Percentiles rank a stretch among this genome's conserved stretches.
These are phyloP conservation scores for Russula virescens DNA, from an alignment of 768 basidiomycete species.

Conservation along the genomic window DNA sequence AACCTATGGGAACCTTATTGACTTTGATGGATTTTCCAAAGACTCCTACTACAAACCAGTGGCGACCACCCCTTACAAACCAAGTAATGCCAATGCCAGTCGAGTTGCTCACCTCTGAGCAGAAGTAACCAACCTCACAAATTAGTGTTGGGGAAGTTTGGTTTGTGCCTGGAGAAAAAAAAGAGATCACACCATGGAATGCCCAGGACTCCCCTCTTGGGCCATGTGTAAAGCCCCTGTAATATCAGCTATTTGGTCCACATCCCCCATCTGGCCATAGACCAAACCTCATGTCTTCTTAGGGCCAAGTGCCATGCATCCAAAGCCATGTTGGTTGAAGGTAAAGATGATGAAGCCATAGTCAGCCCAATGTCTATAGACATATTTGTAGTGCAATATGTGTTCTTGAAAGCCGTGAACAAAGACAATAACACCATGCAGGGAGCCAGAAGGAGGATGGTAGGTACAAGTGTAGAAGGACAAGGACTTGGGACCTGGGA, in stretches of 20 bases:
- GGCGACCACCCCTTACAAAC: too few relatives aligned
- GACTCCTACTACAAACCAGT: too few relatives aligned
- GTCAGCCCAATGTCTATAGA: conserved; percentile 49
- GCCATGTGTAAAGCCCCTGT: conserved; percentile 58
- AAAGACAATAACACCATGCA: conserved; percentile 47
- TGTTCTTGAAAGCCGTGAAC: conserved; percentile 79
- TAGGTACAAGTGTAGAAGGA: conserved; percentile 71
- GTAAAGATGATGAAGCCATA: conserved; percentile 60
- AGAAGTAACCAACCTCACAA: too few relatives aligned
- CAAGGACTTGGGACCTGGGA: conserved; percentile 49
- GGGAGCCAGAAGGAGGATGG: conserved; percentile 31
- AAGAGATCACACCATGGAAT: conserved; percentile 58
- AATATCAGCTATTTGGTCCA: conserved; percentile 59
- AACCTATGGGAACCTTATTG: too few relatives aligned
- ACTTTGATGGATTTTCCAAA: too few relatives aligned
- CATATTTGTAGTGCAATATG: conserved; percentile 61
- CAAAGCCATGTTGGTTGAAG: conserved; percentile 78
- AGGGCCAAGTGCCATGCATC: conserved; percentile 60
- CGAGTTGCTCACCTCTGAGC: too few relatives aligned
- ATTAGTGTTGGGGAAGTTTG: too few relatives aligned
- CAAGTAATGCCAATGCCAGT: too few relatives aligned
- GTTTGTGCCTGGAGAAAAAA: too few relatives aligned
- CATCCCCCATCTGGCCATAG: conserved; percentile 60
- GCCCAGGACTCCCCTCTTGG: conserved; percentile 48
- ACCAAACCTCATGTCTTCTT: conserved; percentile 39